Evolutionary conservation across 352 stramenopile genomes (phyloP).

Genomic region (Phytophthora tubulina): DNA sequence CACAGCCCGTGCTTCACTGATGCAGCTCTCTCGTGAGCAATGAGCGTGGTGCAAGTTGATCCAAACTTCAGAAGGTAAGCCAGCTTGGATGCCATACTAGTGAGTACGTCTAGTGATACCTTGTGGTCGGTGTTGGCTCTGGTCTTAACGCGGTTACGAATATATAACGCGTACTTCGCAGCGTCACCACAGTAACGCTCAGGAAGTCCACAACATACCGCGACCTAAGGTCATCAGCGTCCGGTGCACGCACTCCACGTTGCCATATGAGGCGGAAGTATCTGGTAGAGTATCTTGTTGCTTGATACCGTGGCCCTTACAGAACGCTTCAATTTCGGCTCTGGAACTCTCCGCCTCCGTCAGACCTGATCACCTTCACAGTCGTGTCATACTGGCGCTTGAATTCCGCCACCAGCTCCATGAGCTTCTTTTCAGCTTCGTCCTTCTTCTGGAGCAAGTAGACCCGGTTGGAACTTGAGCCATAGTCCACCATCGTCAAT

Average conservation of each 20-base stretch:
- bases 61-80: conserved; percentile 11
- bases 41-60: background rate
- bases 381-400: background rate
- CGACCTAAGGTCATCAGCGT: background rate
- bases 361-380: background rate
- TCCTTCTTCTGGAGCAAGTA: conserved; percentile 13
- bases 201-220: conserved; percentile 1
- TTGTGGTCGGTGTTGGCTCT: conserved; percentile 12
- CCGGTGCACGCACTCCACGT: background rate
- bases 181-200: conserved; percentile 11
- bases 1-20: background rate
- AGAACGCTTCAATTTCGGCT: background rate
- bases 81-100: background rate
- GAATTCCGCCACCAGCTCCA: conserved; percentile 2
- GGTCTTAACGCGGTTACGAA: conserved; percentile 3
- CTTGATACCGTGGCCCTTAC: background rate
- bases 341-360: conserved; percentile 10
- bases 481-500: conserved; percentile 26
- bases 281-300: background rate
- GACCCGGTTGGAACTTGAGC: conserved; percentile 18
- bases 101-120: conserved; percentile 1
- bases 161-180: conserved; percentile 6
- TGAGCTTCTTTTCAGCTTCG: conserved; percentile 1
- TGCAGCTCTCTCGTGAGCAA: background rate
- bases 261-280: background rate